Conservation (phyloP, 2,329 filamentous ascomycete genomes). For the Mycocentrospora acerina region DNA sequence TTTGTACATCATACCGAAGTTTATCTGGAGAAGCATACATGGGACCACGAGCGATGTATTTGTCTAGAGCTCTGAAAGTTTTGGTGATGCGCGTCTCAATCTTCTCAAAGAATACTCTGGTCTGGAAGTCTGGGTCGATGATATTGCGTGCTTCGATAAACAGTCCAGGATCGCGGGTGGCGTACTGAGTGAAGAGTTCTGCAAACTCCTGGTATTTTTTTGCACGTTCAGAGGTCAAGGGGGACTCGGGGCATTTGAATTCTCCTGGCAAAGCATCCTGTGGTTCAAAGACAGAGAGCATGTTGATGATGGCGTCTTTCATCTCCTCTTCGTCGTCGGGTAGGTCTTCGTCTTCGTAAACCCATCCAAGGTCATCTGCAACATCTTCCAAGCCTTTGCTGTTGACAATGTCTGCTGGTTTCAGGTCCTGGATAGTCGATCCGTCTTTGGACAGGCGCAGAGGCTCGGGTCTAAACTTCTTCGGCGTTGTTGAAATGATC, state of each 20-base stretch:
- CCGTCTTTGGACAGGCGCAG: conserved; percentile 35
- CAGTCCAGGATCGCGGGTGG: conserved; percentile 28
- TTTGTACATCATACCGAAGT: conserved; percentile 28
- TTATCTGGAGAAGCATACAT: conserved; percentile 23
- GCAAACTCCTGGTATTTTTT: conserved; percentile 36
- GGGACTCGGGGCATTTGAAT: conserved; percentile 30
- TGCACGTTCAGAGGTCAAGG: conserved; percentile 27
- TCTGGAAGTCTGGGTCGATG: conserved; percentile 35
- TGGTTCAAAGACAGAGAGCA: conserved; percentile 42
- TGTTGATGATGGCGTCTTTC: conserved; percentile 32
- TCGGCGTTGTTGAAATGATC: conserved; percentile 27
- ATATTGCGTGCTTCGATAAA: conserved; percentile 29
- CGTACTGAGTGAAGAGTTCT: conserved; percentile 31
- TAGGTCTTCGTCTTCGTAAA: conserved; percentile 28
- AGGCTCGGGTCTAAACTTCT: conserved; percentile 24
- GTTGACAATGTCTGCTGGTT: conserved; percentile 32
- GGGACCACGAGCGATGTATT: conserved; percentile 32
- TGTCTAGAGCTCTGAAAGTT: conserved; percentile 32
- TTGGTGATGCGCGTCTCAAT: conserved; percentile 30
- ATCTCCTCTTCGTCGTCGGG: conserved; percentile 34
- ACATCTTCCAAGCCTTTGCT: conserved; percentile 27
- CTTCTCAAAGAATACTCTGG: conserved; percentile 39
- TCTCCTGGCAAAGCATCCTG: conserved; percentile 36
- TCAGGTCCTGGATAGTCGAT: conserved; percentile 31
- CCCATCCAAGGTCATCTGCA: conserved; percentile 33